Evolutionary conservation across 768 basidiomycete species (phyloP), one percentile per base, ranked within the genome.

Genomic region (Mycena latifolia): DNA sequence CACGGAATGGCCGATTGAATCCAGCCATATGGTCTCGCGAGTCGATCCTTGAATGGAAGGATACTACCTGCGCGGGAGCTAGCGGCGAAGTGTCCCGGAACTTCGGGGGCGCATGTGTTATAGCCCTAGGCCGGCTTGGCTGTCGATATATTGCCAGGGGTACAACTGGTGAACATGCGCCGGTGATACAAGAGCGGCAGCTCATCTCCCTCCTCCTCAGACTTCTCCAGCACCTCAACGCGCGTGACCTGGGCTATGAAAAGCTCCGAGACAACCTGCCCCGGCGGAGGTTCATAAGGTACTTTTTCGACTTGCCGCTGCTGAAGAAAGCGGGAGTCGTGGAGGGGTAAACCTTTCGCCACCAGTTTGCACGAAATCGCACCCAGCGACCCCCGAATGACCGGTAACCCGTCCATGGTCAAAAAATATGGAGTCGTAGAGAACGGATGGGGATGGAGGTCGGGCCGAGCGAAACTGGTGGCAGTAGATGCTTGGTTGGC

Each of bases 201-300:
- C 74, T 78, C 75, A 56, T 60, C 47, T 22, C 63, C 63, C 37
- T 75, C 73, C 45, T 78, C 76, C 18, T 47, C 69, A n/a, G 66
- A 60, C 20, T 65, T 76, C 47, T 72, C 75, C 45, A 67, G 45
- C 48, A 71, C 58, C 69, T 83, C 82, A 66, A 95, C 89, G 28
- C 88, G 78, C 31, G 88, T 77, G 14, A 96, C 94, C n/a, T 84
- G 80, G 17, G 93, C 94, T 66, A 96, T 88, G 77, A 94, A 95
- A 45, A 96, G 78, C 80, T 95, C 91, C 41, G 89, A 92, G 24
- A 75, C 71, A 74, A 81, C 75, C 67, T 55, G 59, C 72, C 41
- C 20, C 25, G 63, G 12, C 61, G 72, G 56, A 29, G 54, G 39
- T 20, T 54, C 47, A 58, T 56, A 65, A 28, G 68, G 50, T 25